phyloP scores from a whole-genome alignment of 768 basidiomycete genomes.

The Sistotremastrum suecicum region DNA sequence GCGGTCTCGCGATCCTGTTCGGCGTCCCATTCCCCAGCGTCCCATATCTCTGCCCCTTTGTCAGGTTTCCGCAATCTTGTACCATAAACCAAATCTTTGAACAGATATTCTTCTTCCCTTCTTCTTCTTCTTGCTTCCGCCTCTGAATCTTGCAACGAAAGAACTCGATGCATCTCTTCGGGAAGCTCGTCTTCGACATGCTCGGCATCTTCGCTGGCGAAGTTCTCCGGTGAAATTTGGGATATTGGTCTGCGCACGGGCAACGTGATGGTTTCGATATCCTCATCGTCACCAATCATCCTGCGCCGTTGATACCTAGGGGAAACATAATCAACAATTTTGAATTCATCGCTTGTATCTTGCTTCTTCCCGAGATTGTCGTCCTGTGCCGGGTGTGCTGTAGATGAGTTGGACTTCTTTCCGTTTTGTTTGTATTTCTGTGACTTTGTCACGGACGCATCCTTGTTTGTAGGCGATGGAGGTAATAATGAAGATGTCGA shows the following conservation, averaged over 20 bases:
- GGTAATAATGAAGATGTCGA: conserved; percentile 33
- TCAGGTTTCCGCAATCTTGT: conserved; percentile 41
- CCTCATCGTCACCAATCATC: conserved; percentile 18
- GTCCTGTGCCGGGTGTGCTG: conserved; percentile 1
- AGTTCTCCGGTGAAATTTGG: conserved; percentile 7
- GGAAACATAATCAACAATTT: conserved; percentile 17
- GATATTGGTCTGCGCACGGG: conserved; percentile 1
- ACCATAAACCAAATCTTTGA: conserved; percentile 48
- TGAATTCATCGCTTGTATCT: conserved; percentile 12
- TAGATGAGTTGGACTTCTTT: no score
- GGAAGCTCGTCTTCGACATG: conserved; percentile 45
- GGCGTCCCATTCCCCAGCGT: conserved; percentile 46
- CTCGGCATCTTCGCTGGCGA: conserved; percentile 5
- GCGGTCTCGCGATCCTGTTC: conserved; percentile 32
- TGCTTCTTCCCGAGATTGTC: conserved; percentile 14
- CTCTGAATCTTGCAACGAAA: conserved; percentile 42
- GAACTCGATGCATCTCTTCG: conserved; percentile 47
- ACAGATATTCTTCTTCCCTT: conserved; percentile 38
- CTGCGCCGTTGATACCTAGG: conserved; percentile 12
- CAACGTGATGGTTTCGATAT: conserved; percentile 10
- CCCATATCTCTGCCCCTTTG: conserved; percentile 66
- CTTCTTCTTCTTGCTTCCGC: conserved; percentile 18
- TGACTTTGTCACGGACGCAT: conserved; percentile 14
- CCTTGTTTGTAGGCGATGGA: conserved; percentile 45
- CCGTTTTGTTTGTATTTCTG: conserved; percentile 24